Base-by-base conservation (phyloP, 2,329 filamentous ascomycete genomes). In the Xylariales sp. region DNA sequence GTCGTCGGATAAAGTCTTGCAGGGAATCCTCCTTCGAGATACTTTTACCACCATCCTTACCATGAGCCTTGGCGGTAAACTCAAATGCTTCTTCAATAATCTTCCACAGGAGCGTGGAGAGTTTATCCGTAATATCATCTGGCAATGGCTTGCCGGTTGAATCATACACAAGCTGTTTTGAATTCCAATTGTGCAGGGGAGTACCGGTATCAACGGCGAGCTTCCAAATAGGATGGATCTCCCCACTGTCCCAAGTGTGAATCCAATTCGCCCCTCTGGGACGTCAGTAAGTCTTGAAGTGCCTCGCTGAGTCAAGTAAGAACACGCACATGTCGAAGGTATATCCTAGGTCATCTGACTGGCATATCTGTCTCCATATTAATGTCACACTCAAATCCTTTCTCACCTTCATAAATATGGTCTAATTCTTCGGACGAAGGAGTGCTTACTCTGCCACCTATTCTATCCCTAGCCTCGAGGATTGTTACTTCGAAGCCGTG, bases 71-170 rank as follows among this genome's bases (percentile, higher is more conserved):
- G 38, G 77, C 76, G 40, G 77, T 81, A 48, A 76, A 67, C 39
- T 72, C 66, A 58, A 82, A 81, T 0, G 76, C 78, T 31, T 75
- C 63, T 5, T 70, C 70, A 20, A 83, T 74, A 27, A 77, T 70
- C 1, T 58, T 63, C 79, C 79, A 83, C 12, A 81, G 56, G 18
- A 73, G 58, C 18, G 42, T 45, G 3, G 42, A 45, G 6, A 45
- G 33, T 10, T 27, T 33, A 27, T 45, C 40, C 11, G 39, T 40
- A 61, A 55, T 2, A 5, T 42, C 40, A 17, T 42, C 34, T 3
- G 45, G 44, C 37, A 54, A 45, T 14, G 20, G 29, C 12, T 40
- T 18, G 14, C 45, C 49, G 1, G 30, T n/a, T 2, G 41, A 41
- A 37, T 52, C 46, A 40, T 71, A 70, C 5, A 74, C 55, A 8